These are phyloP conservation scores for Tricholoma flavovirens DNA, from an alignment of 768 basidiomycete species.

Conservation along the genomic window DNA sequence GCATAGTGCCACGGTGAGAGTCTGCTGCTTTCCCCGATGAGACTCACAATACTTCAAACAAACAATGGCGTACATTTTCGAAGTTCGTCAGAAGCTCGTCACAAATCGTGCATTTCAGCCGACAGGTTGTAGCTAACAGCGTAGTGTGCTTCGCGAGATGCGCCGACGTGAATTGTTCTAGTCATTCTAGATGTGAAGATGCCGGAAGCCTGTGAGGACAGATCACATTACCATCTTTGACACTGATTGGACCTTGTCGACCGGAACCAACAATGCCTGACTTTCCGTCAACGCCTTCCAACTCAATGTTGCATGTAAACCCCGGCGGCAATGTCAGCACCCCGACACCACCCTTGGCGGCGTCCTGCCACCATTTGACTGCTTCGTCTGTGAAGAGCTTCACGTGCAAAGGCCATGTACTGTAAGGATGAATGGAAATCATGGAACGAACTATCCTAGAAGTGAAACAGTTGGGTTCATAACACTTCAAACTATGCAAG, in stretches of 20 bases:
- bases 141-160: constrained; percentile 44
- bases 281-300: constrained; percentile 69
- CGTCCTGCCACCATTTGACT: constrained; percentile 44
- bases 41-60: background rate
- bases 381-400: constrained; percentile 69
- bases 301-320: constrained; percentile 45
- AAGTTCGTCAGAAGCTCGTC: constrained; percentile 33
- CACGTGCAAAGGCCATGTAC: constrained; percentile 67
- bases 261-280: constrained; percentile 50
- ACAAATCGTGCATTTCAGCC: constrained; percentile 45
- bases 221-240: constrained; percentile 46
- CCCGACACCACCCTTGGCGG: constrained; percentile 15
- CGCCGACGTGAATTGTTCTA: constrained; percentile 44
- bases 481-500: background rate
- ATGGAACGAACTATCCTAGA: constrained; percentile 56
- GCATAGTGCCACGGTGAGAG: constrained; percentile 49
- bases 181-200: background rate
- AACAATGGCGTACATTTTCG: constrained; percentile 31
- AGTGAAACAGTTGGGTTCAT: constrained; percentile 3
- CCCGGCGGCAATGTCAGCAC: constrained; percentile 41
- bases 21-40: constrained; percentile 33
- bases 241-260: constrained; percentile 47
- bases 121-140: constrained; percentile 30
- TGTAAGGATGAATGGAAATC: constrained; percentile 62
- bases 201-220: background rate